phyloP scores from a whole-genome alignment of 2,329 filamentous ascomycete genomes.

The Lasiodiplodia citricola region DNA sequence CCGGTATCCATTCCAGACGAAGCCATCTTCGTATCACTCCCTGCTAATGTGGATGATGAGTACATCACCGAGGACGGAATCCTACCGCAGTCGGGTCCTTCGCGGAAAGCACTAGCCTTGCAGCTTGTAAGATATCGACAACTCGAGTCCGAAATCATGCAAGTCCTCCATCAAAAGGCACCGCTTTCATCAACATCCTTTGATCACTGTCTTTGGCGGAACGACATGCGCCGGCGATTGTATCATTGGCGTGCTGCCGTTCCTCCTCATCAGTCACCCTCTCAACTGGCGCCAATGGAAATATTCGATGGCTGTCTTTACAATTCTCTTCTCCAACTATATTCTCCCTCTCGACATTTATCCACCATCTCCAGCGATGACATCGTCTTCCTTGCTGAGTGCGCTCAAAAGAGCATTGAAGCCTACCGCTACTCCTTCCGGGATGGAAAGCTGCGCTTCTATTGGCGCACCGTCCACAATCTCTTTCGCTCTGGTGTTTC shows the following conservation, averaged over 20 bases:
- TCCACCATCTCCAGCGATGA: neutral
- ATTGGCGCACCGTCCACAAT: neutral
- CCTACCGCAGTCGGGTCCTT: neutral
- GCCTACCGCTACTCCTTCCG: neutral
- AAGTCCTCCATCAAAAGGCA: neutral
- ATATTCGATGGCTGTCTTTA: neutral
- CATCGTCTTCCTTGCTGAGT: neutral
- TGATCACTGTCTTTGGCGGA: neutral
- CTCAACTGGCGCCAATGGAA: conserved; percentile 1
- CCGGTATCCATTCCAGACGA: conserved; percentile 1
- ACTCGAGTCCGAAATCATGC: neutral
- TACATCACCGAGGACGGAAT: neutral
- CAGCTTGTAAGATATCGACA: neutral
- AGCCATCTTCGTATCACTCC: neutral
- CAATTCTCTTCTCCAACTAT: neutral
- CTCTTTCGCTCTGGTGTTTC: conserved; percentile 3
- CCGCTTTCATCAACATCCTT: neutral
- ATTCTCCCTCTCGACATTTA: neutral
- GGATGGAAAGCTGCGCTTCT: conserved; percentile 3
- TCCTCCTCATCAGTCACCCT: neutral
- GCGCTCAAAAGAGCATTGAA: neutral
- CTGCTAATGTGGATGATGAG: neutral
- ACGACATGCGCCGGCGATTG: neutral
- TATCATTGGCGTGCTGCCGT: neutral
- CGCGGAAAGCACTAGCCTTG: neutral